Base-by-base conservation (phyloP, 1,139 yeast genomes). In the Hanseniaspora gamundiae region DNA sequence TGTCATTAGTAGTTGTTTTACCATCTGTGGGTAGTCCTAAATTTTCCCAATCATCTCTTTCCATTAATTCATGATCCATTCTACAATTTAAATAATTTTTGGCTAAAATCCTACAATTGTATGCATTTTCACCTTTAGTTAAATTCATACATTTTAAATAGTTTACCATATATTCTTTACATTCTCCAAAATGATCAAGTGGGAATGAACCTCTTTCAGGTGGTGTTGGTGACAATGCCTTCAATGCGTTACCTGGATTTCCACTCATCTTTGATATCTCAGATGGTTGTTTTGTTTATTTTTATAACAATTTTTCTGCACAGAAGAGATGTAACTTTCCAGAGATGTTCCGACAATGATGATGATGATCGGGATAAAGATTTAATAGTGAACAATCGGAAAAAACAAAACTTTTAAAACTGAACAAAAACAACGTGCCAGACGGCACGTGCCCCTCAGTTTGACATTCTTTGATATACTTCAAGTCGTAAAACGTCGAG, bases 171-270 rank as follows among this genome's bases (percentile, higher is more conserved):
- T 77, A 74, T 21, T 69, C 69, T 16, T 78, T 76, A 59, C 97
- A 91, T 54, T 91, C 97, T 24, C 79, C 84, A 49, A 78, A 84
- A 58, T 91, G 98, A 56, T 91, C 98, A 43, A 91, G 68, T 1
- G 97, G 98, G 61, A 91, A 91, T 0, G 96, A 84, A 0, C 98
- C 98, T 54, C 95, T 69, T 54, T 88, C 95, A 3, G 98, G 98
- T 24, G 98, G 95, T 0, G 91, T 81, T 13, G 96, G 95, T 17
- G 84, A 72, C 73, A 82, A 70, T 31, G 76, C 65, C 50, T 74
- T 65, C 31, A 66, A 48, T 16, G 65, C 64, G 54, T 64, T 68
- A 22, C 78, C 77, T 47, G 62, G 58, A 38, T 50, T 59, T 11
- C 60, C 62, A 17, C 62, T 56, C 65, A 60, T 59, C 11, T 24